Evolutionary conservation across 1,284 basidiomycete species (phyloP).

Genomic region (Puccinia polysora): DNA sequence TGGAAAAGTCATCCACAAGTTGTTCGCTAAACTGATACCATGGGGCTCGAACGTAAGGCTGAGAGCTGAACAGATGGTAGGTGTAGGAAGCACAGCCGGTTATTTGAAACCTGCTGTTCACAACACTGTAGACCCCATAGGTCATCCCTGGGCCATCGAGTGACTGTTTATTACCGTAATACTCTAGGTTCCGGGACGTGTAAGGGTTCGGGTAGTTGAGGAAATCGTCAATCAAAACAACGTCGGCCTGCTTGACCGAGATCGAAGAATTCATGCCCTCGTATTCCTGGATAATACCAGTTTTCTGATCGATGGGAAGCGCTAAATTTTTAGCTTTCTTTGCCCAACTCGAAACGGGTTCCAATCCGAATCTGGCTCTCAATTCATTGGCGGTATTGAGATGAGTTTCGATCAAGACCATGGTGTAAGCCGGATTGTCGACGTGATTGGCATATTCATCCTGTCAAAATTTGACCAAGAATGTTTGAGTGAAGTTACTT

Average conservation of each 20-base stretch:
- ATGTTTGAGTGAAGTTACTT: background rate
- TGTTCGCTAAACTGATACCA: constrained; percentile 50
- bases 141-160: constrained; percentile 50
- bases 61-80: constrained; percentile 46
- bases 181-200: constrained; percentile 46
- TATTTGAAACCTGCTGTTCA: constrained; percentile 45
- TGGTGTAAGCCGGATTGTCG: constrained; percentile 46
- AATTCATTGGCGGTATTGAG: constrained; percentile 46
- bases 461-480: constrained; percentile 30
- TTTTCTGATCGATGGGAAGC: constrained; percentile 36
- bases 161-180: constrained; percentile 45
- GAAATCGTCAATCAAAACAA: constrained; percentile 49
- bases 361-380: constrained; percentile 18
- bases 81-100: constrained; percentile 49
- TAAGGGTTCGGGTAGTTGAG: constrained; percentile 46
- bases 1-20: constrained; percentile 45
- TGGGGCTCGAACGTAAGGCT: constrained; percentile 48
- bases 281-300: constrained; percentile 48
- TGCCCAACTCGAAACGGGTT: constrained; percentile 45
- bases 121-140: constrained; percentile 47
- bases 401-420: constrained; percentile 47
- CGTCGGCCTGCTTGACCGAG: constrained; percentile 50
- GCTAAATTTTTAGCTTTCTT: constrained; percentile 45
- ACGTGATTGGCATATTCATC: constrained; percentile 48
- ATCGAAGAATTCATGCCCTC: constrained; percentile 48